phyloP scores from a whole-genome alignment of 352 stramenopile species.

The Globisporangium spiculum region DNA sequence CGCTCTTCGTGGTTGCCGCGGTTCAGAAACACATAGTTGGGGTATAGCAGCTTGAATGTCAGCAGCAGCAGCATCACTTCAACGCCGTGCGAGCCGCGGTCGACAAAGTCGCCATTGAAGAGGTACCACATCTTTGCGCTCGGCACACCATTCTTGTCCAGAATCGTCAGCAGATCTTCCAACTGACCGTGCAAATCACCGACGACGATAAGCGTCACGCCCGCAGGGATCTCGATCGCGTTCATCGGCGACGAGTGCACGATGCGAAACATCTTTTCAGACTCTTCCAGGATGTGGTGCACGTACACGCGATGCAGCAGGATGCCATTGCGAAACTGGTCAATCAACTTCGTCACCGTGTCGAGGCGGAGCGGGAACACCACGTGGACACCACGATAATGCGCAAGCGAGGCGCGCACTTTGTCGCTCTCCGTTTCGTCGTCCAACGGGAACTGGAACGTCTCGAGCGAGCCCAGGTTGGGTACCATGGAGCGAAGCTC shows the following conservation, averaged over 20 bases:
- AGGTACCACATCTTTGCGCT: slow-evolving; percentile 89
- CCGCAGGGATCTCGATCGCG: slow-evolving; percentile 64
- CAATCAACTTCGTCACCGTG: slow-evolving; percentile 77
- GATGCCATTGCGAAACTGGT: slow-evolving; percentile 85
- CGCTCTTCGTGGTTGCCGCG: slow-evolving; percentile 95
- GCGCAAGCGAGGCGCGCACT: slow-evolving; percentile 53
- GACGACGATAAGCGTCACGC: slow-evolving; percentile 89
- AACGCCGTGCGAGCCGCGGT: slow-evolving; percentile 90
- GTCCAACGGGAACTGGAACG: slow-evolving; percentile 43
- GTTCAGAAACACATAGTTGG: slow-evolving; percentile 91
- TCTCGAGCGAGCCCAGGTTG: slow-evolving; percentile 67
- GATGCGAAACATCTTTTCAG: slow-evolving; percentile 49
- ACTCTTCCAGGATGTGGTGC: slow-evolving; percentile 70
- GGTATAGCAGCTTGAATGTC: slow-evolving; percentile 88
- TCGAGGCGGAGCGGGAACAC: slow-evolving; percentile 71
- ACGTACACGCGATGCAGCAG: slow-evolving; percentile 75
- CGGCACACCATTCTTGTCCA: slow-evolving; percentile 90
- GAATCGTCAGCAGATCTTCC: slow-evolving; percentile 92
- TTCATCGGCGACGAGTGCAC: slow-evolving; percentile 65
- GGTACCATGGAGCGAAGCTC: slow-evolving; percentile 80
- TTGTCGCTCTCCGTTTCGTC: slow-evolving; percentile 55
- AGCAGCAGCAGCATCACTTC: slow-evolving; percentile 91
- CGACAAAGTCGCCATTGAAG: slow-evolving; percentile 97
- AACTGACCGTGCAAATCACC: slow-evolving; percentile 93
- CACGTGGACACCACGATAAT: slow-evolving; percentile 76